phyloP scores from a whole-genome alignment of 2,329 filamentous ascomycete species.

The Paradendryphiella salina region DNA sequence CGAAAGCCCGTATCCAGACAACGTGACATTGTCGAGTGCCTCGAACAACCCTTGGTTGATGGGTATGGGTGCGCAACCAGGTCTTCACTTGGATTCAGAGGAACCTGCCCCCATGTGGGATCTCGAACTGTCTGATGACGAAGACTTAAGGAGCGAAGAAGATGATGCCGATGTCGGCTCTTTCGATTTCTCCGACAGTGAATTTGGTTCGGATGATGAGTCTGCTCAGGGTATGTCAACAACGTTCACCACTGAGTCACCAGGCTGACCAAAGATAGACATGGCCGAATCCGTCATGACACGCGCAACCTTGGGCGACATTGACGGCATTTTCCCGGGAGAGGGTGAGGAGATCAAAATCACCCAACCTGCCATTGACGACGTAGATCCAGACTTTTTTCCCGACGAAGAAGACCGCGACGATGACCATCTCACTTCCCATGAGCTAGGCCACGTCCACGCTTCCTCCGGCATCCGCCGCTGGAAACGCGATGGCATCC shows the following conservation, averaged over 20 bases:
- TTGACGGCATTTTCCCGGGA: conserved; percentile 73
- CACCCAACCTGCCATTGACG: conserved; percentile 89
- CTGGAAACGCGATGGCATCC: conserved; percentile 68
- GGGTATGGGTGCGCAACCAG: conserved; percentile 44
- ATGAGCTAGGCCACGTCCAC: conserved; percentile 79
- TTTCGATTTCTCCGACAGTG: conserved; percentile 62
- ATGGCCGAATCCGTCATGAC: conserved; percentile 37
- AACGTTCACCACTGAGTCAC: neutral
- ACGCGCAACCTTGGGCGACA: conserved; percentile 62
- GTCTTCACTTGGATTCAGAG: conserved; percentile 37
- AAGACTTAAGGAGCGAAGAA: conserved; percentile 48
- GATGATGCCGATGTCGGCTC: conserved; percentile 40
- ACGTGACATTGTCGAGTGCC: conserved; percentile 51
- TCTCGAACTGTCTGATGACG: conserved; percentile 60
- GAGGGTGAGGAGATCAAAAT: conserved; percentile 78
- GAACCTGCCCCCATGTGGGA: conserved; percentile 40
- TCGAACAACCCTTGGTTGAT: conserved; percentile 42
- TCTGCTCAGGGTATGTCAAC: conserved; percentile 26
- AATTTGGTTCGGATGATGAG: conserved; percentile 47
- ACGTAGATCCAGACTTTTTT: conserved; percentile 81
- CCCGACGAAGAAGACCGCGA: conserved; percentile 73
- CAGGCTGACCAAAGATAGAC: conserved; percentile 6
- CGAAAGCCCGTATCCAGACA: conserved; percentile 28
- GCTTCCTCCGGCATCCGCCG: conserved; percentile 88
- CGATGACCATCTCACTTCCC: conserved; percentile 78